Conservation (phyloP, 768 basidiomycete genomes). For the Calocybe indica region DNA sequence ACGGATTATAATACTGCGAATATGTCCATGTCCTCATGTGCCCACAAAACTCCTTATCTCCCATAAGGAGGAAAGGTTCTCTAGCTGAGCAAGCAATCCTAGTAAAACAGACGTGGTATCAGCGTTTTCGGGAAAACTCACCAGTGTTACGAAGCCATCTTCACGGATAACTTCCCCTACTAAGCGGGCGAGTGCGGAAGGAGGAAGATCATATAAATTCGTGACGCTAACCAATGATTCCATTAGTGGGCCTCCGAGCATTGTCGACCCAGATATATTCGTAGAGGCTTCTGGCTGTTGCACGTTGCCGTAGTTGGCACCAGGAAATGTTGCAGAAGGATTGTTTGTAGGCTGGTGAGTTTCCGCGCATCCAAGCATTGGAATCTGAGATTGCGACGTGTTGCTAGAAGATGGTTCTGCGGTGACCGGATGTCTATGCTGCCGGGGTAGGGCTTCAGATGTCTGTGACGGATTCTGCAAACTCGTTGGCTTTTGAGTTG, state of each 20-base stretch:
- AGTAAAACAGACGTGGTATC: not conserved
- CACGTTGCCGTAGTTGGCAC: too few species aligned
- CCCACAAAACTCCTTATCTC: constrained; percentile 33
- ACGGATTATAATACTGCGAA: constrained; percentile 4
- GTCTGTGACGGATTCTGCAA: too few species aligned
- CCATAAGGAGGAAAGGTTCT: constrained; percentile 50
- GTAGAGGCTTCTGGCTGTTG: too few species aligned
- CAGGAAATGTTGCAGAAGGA: too few species aligned
- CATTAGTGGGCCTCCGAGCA: constrained; percentile 17
- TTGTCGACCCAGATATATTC: not conserved
- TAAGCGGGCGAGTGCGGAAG: constrained; percentile 45
- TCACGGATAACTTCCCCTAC: constrained; percentile 62
- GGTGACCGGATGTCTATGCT: too few species aligned
- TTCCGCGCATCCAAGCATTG: too few species aligned
- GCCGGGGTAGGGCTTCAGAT: too few species aligned
- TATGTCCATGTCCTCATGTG: not conserved
- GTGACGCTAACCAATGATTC: constrained; percentile 37
- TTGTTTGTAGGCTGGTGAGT: too few species aligned
- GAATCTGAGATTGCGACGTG: too few species aligned
- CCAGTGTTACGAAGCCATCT: constrained; percentile 75
- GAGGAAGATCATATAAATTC: constrained; percentile 49
- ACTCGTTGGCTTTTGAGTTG: too few species aligned
- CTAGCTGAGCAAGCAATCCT: constrained; percentile 33
- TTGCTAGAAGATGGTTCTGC: too few species aligned
- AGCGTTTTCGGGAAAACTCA: constrained; percentile 21